Evolutionary conservation across 2,329 filamentous ascomycete species (phyloP).

Genomic region (Penicillium sp.): DNA sequence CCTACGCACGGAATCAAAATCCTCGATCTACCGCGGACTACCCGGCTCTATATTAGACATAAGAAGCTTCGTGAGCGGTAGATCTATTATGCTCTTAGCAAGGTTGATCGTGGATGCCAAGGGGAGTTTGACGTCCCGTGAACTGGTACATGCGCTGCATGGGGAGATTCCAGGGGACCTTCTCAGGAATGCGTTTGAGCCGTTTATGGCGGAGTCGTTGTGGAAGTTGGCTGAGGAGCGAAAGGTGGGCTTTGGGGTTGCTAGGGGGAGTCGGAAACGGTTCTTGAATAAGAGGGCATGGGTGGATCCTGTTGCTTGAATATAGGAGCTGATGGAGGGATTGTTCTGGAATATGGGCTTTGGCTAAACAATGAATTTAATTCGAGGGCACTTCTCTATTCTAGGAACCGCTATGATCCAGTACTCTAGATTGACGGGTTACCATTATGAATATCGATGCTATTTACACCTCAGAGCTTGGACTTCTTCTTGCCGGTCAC

Average conservation of each 20-base stretch:
- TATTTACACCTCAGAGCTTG: conserved; percentile 37
- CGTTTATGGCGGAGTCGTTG: too few relatives aligned
- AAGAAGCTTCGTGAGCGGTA: conserved; percentile 42
- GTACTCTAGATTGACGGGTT: neutral
- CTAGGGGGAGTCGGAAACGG: too few relatives aligned
- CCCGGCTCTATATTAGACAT: conserved; percentile 13
- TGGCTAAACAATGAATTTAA: neutral
- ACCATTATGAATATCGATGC: neutral
- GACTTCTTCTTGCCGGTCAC: conserved; percentile 56
- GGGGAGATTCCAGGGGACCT: too few relatives aligned
- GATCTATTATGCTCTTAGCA: conserved; percentile 34
- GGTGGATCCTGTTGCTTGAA: too few relatives aligned
- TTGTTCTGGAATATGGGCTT: too few relatives aligned
- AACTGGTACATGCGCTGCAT: too few relatives aligned
- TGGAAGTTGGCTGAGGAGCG: too few relatives aligned
- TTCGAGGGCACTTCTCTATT: neutral
- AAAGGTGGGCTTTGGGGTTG: too few relatives aligned
- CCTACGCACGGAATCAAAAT: conserved; percentile 48
- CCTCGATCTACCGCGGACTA: conserved; percentile 1
- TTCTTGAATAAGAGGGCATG: too few relatives aligned
- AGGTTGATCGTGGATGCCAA: conserved; percentile 13
- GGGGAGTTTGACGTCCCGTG: conserved; percentile 28
- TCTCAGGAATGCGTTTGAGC: too few relatives aligned
- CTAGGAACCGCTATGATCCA: neutral
- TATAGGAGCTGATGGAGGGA: too few relatives aligned